These are phyloP conservation scores for Colletotrichum lini DNA, from an alignment of 2,329 filamentous ascomycete species.

Conservation along the genomic window DNA sequence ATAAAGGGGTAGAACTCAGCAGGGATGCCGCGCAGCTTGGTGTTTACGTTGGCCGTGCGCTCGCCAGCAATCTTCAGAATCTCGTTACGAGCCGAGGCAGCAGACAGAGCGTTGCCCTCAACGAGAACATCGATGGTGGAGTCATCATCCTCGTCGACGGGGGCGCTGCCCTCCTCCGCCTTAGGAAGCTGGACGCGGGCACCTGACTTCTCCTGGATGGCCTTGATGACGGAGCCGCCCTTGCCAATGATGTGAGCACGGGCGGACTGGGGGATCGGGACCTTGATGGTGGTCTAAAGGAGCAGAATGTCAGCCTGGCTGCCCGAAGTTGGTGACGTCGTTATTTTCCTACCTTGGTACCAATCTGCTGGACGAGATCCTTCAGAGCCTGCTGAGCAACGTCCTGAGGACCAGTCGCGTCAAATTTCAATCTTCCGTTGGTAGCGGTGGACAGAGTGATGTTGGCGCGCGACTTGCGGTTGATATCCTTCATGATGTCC, in stretches of 20 bases:
- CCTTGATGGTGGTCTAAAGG: slow-evolving; percentile 71
- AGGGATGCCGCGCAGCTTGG: slow-evolving; percentile 87
- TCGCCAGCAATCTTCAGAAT: slow-evolving; percentile 92
- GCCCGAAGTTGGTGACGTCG: no score
- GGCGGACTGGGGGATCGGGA: slow-evolving; percentile 86
- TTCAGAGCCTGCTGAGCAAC: slow-evolving; percentile 89
- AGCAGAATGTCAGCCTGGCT: not conserved
- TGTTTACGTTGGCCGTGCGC: slow-evolving; percentile 84
- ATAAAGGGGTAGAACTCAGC: slow-evolving; percentile 97
- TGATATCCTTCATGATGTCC: slow-evolving; percentile 92
- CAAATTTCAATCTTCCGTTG: slow-evolving; percentile 82
- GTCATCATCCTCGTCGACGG: slow-evolving; percentile 79
- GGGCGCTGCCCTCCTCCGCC: slow-evolving; percentile 72
- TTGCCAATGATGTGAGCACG: slow-evolving; percentile 94
- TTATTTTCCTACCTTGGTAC: slow-evolving; percentile 76
- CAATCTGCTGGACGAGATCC: slow-evolving; percentile 90
- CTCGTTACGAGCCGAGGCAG: slow-evolving; percentile 84
- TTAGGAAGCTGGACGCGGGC: slow-evolving; percentile 93
- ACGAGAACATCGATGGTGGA: slow-evolving; percentile 87
- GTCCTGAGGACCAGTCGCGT: slow-evolving; percentile 86
- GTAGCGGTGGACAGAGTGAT: slow-evolving; percentile 83
- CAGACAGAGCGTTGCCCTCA: slow-evolving; percentile 91
- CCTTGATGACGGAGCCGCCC: slow-evolving; percentile 89
- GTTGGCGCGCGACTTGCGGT: slow-evolving; percentile 89
- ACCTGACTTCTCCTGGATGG: slow-evolving; percentile 89